Conservation (phyloP, 352 stramenopile genomes). For the Pythium coloratum region DNA sequence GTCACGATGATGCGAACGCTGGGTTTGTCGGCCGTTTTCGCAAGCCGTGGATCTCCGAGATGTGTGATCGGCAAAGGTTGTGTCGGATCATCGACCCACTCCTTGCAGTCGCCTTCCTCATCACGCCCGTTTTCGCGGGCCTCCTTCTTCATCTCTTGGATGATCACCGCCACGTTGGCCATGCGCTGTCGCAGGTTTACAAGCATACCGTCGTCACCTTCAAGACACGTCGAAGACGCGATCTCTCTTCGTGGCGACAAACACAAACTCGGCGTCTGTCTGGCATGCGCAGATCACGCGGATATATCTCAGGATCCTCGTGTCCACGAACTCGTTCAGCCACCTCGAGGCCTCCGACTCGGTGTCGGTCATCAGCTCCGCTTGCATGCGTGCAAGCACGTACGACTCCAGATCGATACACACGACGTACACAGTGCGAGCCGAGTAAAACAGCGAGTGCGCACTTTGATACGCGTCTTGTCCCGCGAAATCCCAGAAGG, state of each 20-base stretch:
- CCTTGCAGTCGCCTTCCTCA: too few species aligned
- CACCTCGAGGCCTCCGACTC: background rate
- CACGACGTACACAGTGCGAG: constrained; percentile 13
- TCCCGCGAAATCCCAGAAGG: constrained; percentile 21
- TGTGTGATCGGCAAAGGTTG: background rate
- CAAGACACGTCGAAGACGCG: background rate
- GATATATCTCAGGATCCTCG: constrained; percentile 1
- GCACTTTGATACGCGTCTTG: background rate
- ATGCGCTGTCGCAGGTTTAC: background rate
- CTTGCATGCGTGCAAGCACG: background rate
- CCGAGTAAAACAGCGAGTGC: constrained; percentile 21
- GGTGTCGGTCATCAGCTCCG: background rate
- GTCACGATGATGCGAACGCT: background rate
- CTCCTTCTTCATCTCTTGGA: background rate
- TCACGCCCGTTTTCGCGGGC: background rate
- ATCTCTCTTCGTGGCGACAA: constrained; percentile 16
- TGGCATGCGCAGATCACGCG: constrained; percentile 7
- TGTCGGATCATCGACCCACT: too few species aligned
- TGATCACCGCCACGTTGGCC: background rate
- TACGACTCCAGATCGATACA: constrained; percentile 17
- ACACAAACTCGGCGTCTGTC: constrained; percentile 21
- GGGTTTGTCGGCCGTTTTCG: background rate
- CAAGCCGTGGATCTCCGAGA: background rate
- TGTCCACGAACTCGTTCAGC: constrained; percentile 14
- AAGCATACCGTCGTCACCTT: background rate